Base-by-base conservation (phyloP, 306 rosid genomes). In the Sicyos baderoa region DNA sequence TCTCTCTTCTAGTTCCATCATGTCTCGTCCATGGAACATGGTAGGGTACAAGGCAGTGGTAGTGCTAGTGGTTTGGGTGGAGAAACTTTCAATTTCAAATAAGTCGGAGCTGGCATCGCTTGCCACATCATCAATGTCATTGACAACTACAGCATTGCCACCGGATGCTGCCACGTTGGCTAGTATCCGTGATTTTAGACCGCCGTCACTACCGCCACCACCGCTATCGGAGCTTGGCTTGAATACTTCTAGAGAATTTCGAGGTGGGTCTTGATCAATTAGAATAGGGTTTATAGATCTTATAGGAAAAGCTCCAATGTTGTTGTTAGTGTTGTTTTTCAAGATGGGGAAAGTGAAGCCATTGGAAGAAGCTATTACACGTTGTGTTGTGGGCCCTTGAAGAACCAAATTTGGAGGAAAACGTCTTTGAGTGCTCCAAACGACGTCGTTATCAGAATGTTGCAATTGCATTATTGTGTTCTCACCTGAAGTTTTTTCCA, bases 21-120 rank as follows among this genome's bases (percentile, higher is more conserved):
- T 81, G 53, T 87, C 85, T 54, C 82, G 52, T 16, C 76, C 75
- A 0, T 82, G 74, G 76, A 63, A 75, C 19, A 61, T 57, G 0
- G 55, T 50, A 0, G 88, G 32, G 29, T 57, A 57, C 3, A 76
- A 68, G 4, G 6, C 17, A 0, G 48, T 15, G 0, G 67, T 17
- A 0, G 40, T 65, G 54, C 19, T 65, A 0, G 79, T 69, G 0
- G 84, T 58, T 70, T 80, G 85, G 1, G 91, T 50, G 0, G 95
- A 83, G 79, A 91, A 89, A 79, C 95, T 89, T 66, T 89, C 95
- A 8, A 89, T 86, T 79, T 92, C 97, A 70, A 92, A 89, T 55
- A 92, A 72, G 47, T 92, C 97, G 8, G 97, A 92, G 58, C 96
- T 92, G 8, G 96, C 92, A 22, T 92, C 96, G 75, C 96, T 92